These are phyloP conservation scores for Calonectria naviculata DNA, from an alignment of 2,329 filamentous ascomycete genomes.

Conservation along the genomic window DNA sequence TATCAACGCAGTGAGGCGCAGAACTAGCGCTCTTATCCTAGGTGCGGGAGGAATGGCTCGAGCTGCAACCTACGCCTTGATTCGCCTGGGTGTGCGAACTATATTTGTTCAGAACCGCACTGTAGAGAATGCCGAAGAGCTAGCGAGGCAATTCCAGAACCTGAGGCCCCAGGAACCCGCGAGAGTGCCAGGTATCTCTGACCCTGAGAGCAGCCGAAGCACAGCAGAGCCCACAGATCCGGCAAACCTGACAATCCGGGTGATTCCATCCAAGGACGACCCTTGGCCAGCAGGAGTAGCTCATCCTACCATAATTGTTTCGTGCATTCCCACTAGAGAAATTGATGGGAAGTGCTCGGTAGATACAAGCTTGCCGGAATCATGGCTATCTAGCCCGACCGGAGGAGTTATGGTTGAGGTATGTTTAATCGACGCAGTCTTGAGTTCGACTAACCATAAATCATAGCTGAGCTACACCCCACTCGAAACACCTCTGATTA, in stretches of 20 bases:
- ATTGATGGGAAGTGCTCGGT: conserved; percentile 13
- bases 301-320: conserved; percentile 28
- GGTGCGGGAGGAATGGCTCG: conserved; percentile 54
- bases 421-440: conserved; percentile 42
- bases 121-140: conserved; percentile 57
- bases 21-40: conserved; percentile 53
- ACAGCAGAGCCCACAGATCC: background rate
- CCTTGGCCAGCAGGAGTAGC: conserved; percentile 21
- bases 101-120: conserved; percentile 71
- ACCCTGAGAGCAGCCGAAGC: background rate
- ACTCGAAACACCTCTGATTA: conserved; percentile 55
- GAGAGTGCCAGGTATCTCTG: background rate
- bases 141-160: conserved; percentile 49
- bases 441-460: conserved; percentile 53
- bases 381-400: conserved; percentile 67
- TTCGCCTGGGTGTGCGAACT: conserved; percentile 68
- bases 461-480: conserved; percentile 18
- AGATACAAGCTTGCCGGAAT: conserved; percentile 62
- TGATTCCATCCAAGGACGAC: conserved; percentile 38
- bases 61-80: conserved; percentile 68
- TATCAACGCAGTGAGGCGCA: conserved; percentile 59
- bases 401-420: conserved; percentile 66
- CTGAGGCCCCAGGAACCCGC: conserved; percentile 20
- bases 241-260: conserved; percentile 26
- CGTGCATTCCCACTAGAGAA: conserved; percentile 18